Evolutionary conservation across 1,284 basidiomycete species (phyloP).

Genomic region (Cryptococcus maquisensis): DNA sequence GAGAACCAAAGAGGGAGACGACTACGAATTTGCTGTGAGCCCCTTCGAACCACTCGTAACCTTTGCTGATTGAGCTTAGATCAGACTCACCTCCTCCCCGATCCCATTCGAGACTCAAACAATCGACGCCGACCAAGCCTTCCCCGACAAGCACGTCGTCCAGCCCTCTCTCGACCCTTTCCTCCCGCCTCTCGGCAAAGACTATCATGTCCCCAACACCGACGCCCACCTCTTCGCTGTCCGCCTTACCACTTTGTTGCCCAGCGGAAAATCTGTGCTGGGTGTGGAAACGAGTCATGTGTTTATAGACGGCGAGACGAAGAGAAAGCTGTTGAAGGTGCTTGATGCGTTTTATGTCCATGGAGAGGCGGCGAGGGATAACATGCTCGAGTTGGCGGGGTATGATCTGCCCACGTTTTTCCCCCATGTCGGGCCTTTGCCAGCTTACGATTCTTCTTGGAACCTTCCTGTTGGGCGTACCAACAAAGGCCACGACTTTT

Average conservation of each 20-base stretch:
- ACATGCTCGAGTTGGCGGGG: neutral
- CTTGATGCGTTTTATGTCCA: slow-evolving; percentile 25
- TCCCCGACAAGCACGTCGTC: slow-evolving; percentile 11
- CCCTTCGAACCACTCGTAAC: neutral
- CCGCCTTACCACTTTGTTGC: slow-evolving; percentile 17
- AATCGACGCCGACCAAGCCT: neutral
- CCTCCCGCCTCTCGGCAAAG: slow-evolving; percentile 11
- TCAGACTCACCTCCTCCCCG: slow-evolving; percentile 24
- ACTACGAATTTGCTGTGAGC: slow-evolving; percentile 18
- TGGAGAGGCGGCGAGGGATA: neutral
- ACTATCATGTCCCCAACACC: slow-evolving; percentile 15
- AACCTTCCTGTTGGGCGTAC: too few relatives aligned
- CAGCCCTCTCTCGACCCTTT: slow-evolving; percentile 16
- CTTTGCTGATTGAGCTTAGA: slow-evolving; percentile 4
- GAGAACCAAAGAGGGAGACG: slow-evolving; percentile 1
- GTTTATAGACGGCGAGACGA: slow-evolving; percentile 21
- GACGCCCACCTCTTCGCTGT: slow-evolving; percentile 19
- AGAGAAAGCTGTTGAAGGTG: slow-evolving; percentile 17
- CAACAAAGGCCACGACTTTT: neutral
- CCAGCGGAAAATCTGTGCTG: slow-evolving; percentile 14
- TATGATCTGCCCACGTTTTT: neutral
- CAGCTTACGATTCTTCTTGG: neutral
- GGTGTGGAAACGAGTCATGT: slow-evolving; percentile 25
- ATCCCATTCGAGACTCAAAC: slow-evolving; percentile 26
- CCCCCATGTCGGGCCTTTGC: neutral